Conservation (phyloP, 352 stramenopile species). For the Phytophthora megakarya region DNA sequence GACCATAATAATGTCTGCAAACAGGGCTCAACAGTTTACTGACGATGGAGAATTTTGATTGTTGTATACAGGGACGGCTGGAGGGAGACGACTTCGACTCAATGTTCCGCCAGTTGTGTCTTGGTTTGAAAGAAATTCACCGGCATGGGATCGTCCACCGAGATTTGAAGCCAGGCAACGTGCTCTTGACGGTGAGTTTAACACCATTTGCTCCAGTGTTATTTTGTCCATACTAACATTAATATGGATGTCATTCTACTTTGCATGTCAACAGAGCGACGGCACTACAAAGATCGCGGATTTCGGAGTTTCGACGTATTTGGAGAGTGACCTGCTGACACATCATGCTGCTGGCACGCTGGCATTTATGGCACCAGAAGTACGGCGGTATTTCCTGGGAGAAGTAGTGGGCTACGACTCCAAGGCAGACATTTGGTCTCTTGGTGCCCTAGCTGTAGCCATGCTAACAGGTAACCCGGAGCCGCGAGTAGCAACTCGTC, state of each 20-base stretch:
- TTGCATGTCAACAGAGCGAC: constrained; percentile 52
- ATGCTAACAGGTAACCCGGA: constrained; percentile 73
- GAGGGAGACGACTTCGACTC: constrained; percentile 51
- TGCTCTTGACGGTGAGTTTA: constrained; percentile 65
- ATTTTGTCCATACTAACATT: background rate
- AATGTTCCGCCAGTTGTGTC: constrained; percentile 73
- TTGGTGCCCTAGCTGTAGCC: constrained; percentile 71
- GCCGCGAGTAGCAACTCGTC: constrained; percentile 67
- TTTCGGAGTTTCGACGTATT: constrained; percentile 82
- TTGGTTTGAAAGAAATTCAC: constrained; percentile 73
- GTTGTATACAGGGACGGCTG: constrained; percentile 44
- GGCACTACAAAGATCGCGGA: constrained; percentile 77
- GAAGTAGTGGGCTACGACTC: constrained; percentile 72
- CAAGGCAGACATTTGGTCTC: constrained; percentile 79
- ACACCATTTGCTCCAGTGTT: background rate
- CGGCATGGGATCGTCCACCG: constrained; percentile 68
- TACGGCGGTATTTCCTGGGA: constrained; percentile 74
- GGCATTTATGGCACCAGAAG: constrained; percentile 82
- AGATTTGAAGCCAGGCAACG: constrained; percentile 80
- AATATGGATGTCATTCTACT: background rate
- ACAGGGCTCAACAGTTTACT: background rate
- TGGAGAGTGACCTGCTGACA: constrained; percentile 74
- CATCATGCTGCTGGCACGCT: constrained; percentile 78
- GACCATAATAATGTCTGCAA: background rate
- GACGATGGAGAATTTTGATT: background rate